Evolutionary conservation across 2,329 filamentous ascomycete genomes (phyloP), one percentile per base, ranked within the genome.

Genomic region (Fusarium dimerum): DNA sequence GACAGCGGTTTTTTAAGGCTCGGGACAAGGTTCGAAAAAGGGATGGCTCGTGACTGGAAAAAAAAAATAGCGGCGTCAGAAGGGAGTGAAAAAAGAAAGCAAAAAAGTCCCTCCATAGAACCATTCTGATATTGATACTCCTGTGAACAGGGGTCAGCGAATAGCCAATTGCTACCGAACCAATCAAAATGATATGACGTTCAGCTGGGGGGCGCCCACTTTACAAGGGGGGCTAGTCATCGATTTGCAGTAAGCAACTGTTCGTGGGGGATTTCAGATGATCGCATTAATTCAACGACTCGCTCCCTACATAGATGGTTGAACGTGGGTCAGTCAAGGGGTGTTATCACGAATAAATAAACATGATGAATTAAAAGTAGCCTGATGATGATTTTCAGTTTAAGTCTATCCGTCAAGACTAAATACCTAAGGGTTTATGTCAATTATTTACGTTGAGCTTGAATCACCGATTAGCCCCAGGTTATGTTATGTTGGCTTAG

Each of bases 161-260:
- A 61, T 62, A 59, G 58, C 57, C 52, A 59, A 46, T 52, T 59
- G 45, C 53, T 60, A 49, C 58, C 61, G 54, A 64, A 46, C 70
- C 70, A 72, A 72, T 72, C 66, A 72, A 7, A 43, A 30, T 45
- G 48, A 52, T 54, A 68, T 70, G 69, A 72, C 62, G 70, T 72
- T 65, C 63, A 68, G 62, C 62, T 47, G 51, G 60, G 56, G 51
- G 54, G 12, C 56, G 55, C 57, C 61, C 59, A 56, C 55, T 55
- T 12, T 53, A 48, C 52, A 49, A 42, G 55, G 63, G 61, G 57
- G 43, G 53, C 61, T 60, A 60, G 60, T 61, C 54, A 57, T 55
- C 53, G 51, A 50, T 48, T 57, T 53, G 55, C 51, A 47, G 48
- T 45, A 26, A 26, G 20, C 20, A 26, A 7, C 20, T 26, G 20